Conservation (phyloP, 169 alveolate species). For the Cyclospora cayetanensis region DNA sequence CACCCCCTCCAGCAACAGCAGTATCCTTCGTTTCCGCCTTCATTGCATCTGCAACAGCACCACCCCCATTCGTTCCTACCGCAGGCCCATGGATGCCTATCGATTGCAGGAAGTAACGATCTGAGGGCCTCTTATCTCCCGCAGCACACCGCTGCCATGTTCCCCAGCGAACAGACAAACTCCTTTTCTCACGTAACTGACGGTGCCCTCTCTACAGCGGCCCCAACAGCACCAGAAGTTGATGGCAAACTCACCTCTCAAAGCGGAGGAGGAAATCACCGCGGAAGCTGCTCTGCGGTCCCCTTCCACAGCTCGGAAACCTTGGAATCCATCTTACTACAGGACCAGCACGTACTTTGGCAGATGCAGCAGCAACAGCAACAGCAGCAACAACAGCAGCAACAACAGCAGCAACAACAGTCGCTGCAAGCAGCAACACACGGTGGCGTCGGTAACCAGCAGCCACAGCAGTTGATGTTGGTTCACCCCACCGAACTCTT, state of each 20-base stretch:
- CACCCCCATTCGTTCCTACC: too few relatives aligned
- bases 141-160: constrained; percentile 17
- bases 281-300: neutral
- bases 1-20: neutral
- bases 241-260: neutral
- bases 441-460: neutral
- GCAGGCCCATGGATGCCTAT: neutral
- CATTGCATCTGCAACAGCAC: too few relatives aligned
- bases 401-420: constrained; percentile 43
- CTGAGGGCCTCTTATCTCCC: constrained; percentile 12
- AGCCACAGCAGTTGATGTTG: constrained; percentile 4
- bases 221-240: constrained; percentile 8
- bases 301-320: constrained; percentile 18
- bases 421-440: constrained; percentile 14
- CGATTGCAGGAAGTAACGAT: neutral
- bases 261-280: neutral
- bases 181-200: too few relatives aligned
- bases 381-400: constrained; percentile 35
- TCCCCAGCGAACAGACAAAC: neutral
- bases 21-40: constrained; percentile 21
- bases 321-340: constrained; percentile 7
- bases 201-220: neutral
- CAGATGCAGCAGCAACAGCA: constrained; percentile 52
- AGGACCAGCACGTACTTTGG: constrained; percentile 23
- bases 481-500: constrained; percentile 46